Base-by-base conservation (phyloP, 164 flowering plant species). In the Magnolia changhungtana region DNA sequence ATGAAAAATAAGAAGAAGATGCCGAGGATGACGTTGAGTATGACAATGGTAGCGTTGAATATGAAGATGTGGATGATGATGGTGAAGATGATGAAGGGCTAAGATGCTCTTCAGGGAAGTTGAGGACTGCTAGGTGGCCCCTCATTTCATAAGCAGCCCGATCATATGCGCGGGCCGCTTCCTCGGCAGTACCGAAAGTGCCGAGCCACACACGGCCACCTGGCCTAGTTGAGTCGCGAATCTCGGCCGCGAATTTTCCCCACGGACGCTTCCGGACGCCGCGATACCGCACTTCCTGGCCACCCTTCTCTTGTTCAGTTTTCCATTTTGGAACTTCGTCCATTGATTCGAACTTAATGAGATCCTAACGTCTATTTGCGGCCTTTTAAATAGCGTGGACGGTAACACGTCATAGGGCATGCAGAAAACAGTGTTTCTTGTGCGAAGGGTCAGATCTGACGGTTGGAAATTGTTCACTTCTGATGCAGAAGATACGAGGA, bases 191-290 rank as follows among this genome's bases (percentile, higher is more conserved):
- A 13, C n/a, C 8, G 20, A 74, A 74, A 11, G 76, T 74, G 3
- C 76, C 76, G 11, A 74, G 76, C 76, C 76, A 74, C 14, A 66
- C 61, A 3, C 76, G 76, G 7, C 63, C 76, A 3, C 63, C 71
- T 6, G 16, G 69, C 63, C 76, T 14, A 11, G 71, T 74, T 1
- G 76, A 50, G 50, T 74, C 76, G 4, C 76, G 71, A 7, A 74
- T 74, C 71, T 74, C 76, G 4, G 76, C 76, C 1, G 71, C 76
- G 23, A 65, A 74, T 52, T 50, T 66, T 4, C 76, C 76, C 76
- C 76, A 74, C 10, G 76, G 76, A 51, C 76, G 76, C 76, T 7
- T 49, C 20, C 76, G 70, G 16, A 74, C 76, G 31, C 76, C 76
- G 19, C 76, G 63, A 27, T 74, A 74, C 14, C 63, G 76, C 14